phyloP scores from a whole-genome alignment of 352 stramenopile species.

The Aphanomyces invadans region DNA sequence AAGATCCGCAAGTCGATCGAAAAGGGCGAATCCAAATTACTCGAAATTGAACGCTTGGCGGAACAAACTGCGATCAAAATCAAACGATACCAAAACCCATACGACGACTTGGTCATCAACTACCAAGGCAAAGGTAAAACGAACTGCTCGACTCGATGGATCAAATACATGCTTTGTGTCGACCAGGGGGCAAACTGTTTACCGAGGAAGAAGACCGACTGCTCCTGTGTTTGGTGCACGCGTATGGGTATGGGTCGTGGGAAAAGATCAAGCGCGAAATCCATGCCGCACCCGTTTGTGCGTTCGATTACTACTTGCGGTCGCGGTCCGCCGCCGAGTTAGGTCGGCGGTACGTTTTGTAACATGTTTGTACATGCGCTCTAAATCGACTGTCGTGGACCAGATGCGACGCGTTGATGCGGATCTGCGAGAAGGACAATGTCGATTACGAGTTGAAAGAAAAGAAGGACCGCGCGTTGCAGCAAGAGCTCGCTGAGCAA shows the following conservation, averaged over 20 bases:
- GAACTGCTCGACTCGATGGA: neutral
- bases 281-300: conserved; percentile 84
- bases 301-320: conserved; percentile 99
- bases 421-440: conserved; percentile 92
- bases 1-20: conserved; percentile 85
- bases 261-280: conserved; percentile 97
- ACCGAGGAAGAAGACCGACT: conserved; percentile 98
- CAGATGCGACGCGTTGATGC: conserved; percentile 89
- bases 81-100: conserved; percentile 68
- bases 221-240: conserved; percentile 94
- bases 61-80: conserved; percentile 71
- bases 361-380: neutral
- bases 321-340: conserved; percentile 93
- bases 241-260: conserved; percentile 95
- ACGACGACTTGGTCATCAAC: conserved; percentile 83
- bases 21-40: conserved; percentile 79
- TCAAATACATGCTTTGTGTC: too few relatives aligned
- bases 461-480: conserved; percentile 64
- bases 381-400: neutral
- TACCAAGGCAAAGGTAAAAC: conserved; percentile 69
- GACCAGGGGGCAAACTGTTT: conserved; percentile 79
- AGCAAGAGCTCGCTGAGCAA: conserved; percentile 50
- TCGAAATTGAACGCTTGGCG: conserved; percentile 78
- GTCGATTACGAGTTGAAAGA: conserved; percentile 70
- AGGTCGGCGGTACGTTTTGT: conserved; percentile 71